Evolutionary conservation across 2,329 filamentous ascomycete species (phyloP), one percentile per base, ranked within the genome.

Genomic region (Colletotrichum navitas): DNA sequence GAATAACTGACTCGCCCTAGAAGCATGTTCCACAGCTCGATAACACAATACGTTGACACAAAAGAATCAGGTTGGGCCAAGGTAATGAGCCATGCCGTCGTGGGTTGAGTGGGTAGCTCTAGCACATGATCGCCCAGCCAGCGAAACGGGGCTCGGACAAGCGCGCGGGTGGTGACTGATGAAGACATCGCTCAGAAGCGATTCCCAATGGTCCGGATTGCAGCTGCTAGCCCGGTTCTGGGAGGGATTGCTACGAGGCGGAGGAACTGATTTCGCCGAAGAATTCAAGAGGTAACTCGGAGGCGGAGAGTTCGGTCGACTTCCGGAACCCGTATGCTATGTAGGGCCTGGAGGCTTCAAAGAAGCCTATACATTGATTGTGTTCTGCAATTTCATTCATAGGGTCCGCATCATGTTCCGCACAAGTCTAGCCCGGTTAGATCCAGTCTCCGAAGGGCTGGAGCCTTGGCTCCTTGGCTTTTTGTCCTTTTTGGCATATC

Each of bases 101-200:
- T 18, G 52, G 26, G 54, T 10, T 43, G 51, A n/a, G 63, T 60
- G 54, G 43, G 29, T 43, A 26, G 56, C 39, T 16, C 45, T 16
- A 55, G 29, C 45, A 59, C 45, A 41, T 43, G 36, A 67, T 49
- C 41, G 47, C 39, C 58, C 39, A 54, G 63, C 63, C 45, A 41
- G 47, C 45, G 34, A n/a, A 45, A 34, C 29, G 52, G 51, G 45
- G 26, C 55, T 61, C 49, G 49, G 29, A 59, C 60, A 68, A 71
- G 43, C 69, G 69, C 65, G 65, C 69, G 69, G 59, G 59, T 71
- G 65, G 59, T 71, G 59, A 55, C 65, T 29, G 59, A 26, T 55
- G 52, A 34, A 34, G 26, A 47, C 36, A 63, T 52, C 32, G 34
- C 26, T 43, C 6, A 29, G 29, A 72, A 49, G 29, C 69, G 45